Evolutionary conservation across 2,329 filamentous ascomycete genomes (phyloP).

Genomic region (Aspergillus neotritici): DNA sequence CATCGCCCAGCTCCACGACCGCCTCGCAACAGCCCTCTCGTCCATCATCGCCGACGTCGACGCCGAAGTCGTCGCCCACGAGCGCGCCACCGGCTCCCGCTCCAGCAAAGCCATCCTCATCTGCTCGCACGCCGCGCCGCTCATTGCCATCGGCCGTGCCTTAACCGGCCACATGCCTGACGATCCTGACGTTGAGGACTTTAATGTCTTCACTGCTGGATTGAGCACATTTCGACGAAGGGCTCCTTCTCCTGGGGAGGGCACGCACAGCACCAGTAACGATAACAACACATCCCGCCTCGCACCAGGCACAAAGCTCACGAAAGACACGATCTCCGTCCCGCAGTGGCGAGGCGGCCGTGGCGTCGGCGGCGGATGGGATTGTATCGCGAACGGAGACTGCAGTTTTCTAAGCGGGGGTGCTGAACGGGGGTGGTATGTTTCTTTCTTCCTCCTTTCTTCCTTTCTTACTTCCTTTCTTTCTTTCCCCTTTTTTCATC

Average conservation of each 20-base stretch:
- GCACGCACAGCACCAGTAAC: constrained; percentile 20
- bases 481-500: too few species aligned
- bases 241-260: constrained; percentile 12
- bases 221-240: constrained; percentile 62
- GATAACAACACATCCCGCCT: constrained; percentile 13
- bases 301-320: constrained; percentile 27
- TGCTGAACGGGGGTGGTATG: constrained; percentile 82
- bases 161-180: constrained; percentile 74
- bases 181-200: constrained; percentile 68
- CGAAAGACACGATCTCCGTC: constrained; percentile 17
- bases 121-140: constrained; percentile 81
- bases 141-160: constrained; percentile 79
- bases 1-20: constrained; percentile 71
- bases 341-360: constrained; percentile 53
- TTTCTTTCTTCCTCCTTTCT: constrained; percentile 23
- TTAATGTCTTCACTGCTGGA: constrained; percentile 76
- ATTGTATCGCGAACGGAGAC: constrained; percentile 73
- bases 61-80: constrained; percentile 38
- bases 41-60: constrained; percentile 70
- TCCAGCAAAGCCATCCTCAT: constrained; percentile 61
- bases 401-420: constrained; percentile 75
- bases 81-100: constrained; percentile 49
- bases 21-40: constrained; percentile 64
- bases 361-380: constrained; percentile 72
- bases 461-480: constrained; percentile 21